Evolutionary conservation across 345 rosid species (phyloP).

Genomic region (Physaria fendleri): DNA sequence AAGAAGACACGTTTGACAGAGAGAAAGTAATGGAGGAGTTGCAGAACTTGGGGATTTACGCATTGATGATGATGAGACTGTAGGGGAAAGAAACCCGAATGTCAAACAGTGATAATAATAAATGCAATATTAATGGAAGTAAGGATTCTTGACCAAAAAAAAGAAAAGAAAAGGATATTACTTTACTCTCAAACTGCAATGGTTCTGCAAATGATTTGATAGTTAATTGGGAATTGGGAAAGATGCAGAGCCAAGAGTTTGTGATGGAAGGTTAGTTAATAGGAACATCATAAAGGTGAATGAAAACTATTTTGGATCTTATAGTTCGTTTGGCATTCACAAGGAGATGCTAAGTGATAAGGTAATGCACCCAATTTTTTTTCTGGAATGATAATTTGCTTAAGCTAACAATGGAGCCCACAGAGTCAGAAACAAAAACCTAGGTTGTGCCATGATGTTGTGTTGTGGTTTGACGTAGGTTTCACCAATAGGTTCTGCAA

Average conservation of each 20-base stretch:
- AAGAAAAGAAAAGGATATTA: no score
- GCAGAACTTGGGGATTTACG: slow-evolving; percentile 36
- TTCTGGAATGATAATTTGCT: not conserved
- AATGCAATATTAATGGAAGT: slow-evolving; percentile 22
- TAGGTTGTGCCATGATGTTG: slow-evolving; percentile 61
- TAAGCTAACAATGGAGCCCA: slow-evolving; percentile 22
- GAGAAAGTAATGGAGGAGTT: slow-evolving; percentile 46
- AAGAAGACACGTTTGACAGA: slow-evolving; percentile 47
- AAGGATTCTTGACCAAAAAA: no score
- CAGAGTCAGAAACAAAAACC: slow-evolving; percentile 16
- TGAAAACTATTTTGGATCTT: slow-evolving; percentile 80
- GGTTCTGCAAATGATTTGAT: slow-evolving; percentile 22
- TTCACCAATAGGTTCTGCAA: slow-evolving; percentile 85
- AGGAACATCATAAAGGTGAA: slow-evolving; percentile 55
- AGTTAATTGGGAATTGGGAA: slow-evolving; percentile 33
- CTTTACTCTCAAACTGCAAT: slow-evolving; percentile 32
- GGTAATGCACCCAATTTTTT: slow-evolving; percentile 39
- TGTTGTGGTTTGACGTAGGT: slow-evolving; percentile 89
- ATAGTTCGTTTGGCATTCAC: slow-evolving; percentile 84
- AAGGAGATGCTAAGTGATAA: slow-evolving; percentile 87
- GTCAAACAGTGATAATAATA: slow-evolving; percentile 11
- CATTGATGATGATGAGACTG: slow-evolving; percentile 34
- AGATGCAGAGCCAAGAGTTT: slow-evolving; percentile 20
- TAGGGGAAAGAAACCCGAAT: slow-evolving; percentile 23
- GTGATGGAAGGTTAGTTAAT: slow-evolving; percentile 33